Evolutionary conservation across 2,329 filamentous ascomycete genomes (phyloP).

Genomic region (Penicillium sp.): DNA sequence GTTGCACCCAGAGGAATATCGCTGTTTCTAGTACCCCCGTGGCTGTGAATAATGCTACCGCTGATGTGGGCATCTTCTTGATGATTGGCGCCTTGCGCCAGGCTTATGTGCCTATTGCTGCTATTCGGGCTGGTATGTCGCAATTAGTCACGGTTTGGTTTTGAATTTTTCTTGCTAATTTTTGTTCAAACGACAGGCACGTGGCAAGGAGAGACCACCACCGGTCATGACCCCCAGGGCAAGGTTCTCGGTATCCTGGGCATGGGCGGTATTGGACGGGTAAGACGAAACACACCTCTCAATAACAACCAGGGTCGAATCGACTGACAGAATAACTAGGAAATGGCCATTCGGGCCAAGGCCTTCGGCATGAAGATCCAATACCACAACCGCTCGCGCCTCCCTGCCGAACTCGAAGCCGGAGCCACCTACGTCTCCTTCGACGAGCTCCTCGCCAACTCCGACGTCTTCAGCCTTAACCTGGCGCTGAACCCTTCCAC

Average conservation of each 20-base stretch:
- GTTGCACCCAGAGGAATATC: constrained; percentile 51
- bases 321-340: constrained; percentile 30
- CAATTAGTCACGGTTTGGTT: not conserved
- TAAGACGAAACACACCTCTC: constrained; percentile 25
- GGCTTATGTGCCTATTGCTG: constrained; percentile 44
- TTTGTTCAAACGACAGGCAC: constrained; percentile 29
- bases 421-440: constrained; percentile 50
- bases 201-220: constrained; percentile 45
- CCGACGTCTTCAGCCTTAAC: constrained; percentile 52
- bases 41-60: constrained; percentile 51
- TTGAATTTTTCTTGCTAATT: not conserved
- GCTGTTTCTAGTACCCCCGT: constrained; percentile 49
- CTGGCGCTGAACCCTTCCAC: constrained; percentile 48
- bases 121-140: constrained; percentile 43
- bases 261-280: constrained; percentile 52
- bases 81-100: constrained; percentile 52
- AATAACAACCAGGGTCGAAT: not conserved
- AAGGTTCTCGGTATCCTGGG: constrained; percentile 51
- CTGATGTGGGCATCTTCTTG: constrained; percentile 51
- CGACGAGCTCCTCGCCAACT: constrained; percentile 48
- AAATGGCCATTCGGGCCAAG: constrained; percentile 48
- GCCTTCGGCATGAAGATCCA: constrained; percentile 52
- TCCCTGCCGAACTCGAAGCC: constrained; percentile 44
- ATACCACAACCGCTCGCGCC: constrained; percentile 50
- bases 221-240: constrained; percentile 50